A percentile compares a stretch with the other conserved stretches of the same genome.
Conservation (phyloP, 2,329 filamentous ascomycete species). For the Alternaria solani region DNA sequence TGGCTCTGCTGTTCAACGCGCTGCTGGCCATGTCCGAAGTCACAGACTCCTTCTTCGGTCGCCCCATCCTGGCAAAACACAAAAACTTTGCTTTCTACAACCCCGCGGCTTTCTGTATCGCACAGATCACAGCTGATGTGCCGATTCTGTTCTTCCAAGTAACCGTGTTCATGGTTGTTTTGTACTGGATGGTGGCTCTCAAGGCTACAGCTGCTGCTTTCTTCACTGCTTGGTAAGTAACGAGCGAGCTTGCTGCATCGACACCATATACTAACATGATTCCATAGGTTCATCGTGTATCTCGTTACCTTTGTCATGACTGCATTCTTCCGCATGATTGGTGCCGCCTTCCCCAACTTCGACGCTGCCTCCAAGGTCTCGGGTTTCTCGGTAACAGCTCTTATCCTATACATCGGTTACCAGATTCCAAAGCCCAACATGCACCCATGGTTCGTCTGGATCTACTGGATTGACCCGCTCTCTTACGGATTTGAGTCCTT, state of each 20-base stretch:
- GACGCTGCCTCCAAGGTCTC: slow-evolving; percentile 65
- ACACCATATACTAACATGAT: neutral
- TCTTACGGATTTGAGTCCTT: slow-evolving; percentile 80
- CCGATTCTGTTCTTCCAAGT: slow-evolving; percentile 67
- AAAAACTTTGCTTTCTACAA: slow-evolving; percentile 86
- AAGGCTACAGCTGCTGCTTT: slow-evolving; percentile 75
- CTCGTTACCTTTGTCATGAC: slow-evolving; percentile 70
- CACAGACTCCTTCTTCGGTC: slow-evolving; percentile 63
- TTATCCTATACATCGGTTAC: slow-evolving; percentile 71
- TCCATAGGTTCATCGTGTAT: slow-evolving; percentile 18
- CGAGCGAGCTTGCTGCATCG: slow-evolving; percentile 63
- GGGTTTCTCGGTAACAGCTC: slow-evolving; percentile 63
- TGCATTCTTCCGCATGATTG: slow-evolving; percentile 81
- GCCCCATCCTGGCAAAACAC: slow-evolving; percentile 89
- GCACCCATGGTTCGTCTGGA: slow-evolving; percentile 62
- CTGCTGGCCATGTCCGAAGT: slow-evolving; percentile 73
- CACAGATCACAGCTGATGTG: slow-evolving; percentile 72
- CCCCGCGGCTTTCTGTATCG: slow-evolving; percentile 74
- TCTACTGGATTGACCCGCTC: slow-evolving; percentile 78
- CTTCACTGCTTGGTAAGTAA: slow-evolving; percentile 81
- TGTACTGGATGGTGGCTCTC: slow-evolving; percentile 87
- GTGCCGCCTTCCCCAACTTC: slow-evolving; percentile 69
- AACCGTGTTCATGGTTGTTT: slow-evolving; percentile 64
- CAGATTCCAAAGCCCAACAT: slow-evolving; percentile 57
- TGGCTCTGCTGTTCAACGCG: slow-evolving; percentile 68